Base-by-base conservation (phyloP, 140 eudicot species). In the Cichorium intybus region DNA sequence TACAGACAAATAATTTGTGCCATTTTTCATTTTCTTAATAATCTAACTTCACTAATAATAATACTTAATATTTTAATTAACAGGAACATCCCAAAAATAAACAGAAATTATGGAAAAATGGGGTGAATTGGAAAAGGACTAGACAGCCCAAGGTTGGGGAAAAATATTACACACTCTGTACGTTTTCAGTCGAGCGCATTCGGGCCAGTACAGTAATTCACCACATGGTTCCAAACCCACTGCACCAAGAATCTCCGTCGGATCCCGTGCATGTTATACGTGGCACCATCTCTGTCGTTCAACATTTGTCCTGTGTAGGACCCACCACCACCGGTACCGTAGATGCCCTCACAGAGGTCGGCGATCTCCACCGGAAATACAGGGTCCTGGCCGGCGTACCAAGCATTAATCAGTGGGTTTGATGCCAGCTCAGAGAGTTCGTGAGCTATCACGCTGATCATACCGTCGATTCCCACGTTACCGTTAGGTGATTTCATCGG, bases 261-360 rank as follows among this genome's bases (percentile, higher is more conserved):
- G 71, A 93, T 61, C 80, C 99, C 99, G 68, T 81, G 74, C 95
- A 88, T 84, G 29, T 93, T 93, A 69, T 83, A 93, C 83, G 97
- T 88, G 78, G 95, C 97, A 21, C 99, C 99, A 77, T 85, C 95
- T 50, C 7, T 31, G 11, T 79, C 97, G 83, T 85, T 84, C 67
- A 85, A 15, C 97, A 93, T 85, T 77, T 85, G 93, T 24, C 99
- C 99, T 0, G 97, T 85, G 67, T 88, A 93, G 23, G 97, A 88
- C 67, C 99, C 99, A 58, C 99, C 99, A 5, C 99, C 99, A 0
- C 96, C 96, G 0, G 93, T 88, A 0, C 99, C 99, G 39, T 93
- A 93, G 21, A 93, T 88, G 7, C 99, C 99, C 75, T 88, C 99
- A 21, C 99, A 93, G 17, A 93, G 79, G 71, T 93, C 99, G 22